Base-by-base conservation (phyloP, 2,329 filamentous ascomycete genomes). In the Ustulina deusta region DNA sequence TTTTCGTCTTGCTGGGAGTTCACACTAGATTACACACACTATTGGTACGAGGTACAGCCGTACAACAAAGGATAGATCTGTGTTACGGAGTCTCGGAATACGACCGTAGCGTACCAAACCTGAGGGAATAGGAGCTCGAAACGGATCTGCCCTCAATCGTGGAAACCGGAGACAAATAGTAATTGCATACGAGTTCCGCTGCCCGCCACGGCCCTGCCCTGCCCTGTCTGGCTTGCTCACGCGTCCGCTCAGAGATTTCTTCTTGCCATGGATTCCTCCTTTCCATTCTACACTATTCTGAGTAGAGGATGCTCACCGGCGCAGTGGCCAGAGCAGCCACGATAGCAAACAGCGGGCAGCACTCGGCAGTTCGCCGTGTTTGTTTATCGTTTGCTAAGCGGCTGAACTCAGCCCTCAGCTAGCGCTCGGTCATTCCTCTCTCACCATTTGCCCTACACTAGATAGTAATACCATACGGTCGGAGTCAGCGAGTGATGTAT, bases 151-250 rank as follows among this genome's bases (percentile, higher is more conserved):
- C 55, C 61, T 65, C 51, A 66, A 60, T 71, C 63, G 61, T 60
- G 46, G 34, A 57, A 51, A 59, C 29, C 32, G 63, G 55, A 61
- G 40, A 34, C 54, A 56, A 68, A 65, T 52, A 63, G 61, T 68
- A 65, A 71, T 63, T 65, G 58, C 68, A 71, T 67, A 69, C 69
- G 61, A 69, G 58, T 40, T 67, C 61, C 60, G 63, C 56, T 34
- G 49, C 42, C 57, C 48, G 64, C 52, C 51, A 52, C 55, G 61
- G 46, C 42, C 52, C 13, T 61, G 58, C 38, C 48, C 42, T 48
- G 40, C 13, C 64, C 48, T 58, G 55, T 67, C 56, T 63, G 61
- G 61, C 59, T 51, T 70, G 69, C 69, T 71, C 69, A 71, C 69
- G 64, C 64, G 69, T 63, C 44, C 10, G 17, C 15, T 42, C 64